Percentiles rank a stretch among this genome's conserved stretches.
Conservation (phyloP, 768 basidiomycete genomes). For the Xanthoconium stramineum region DNA sequence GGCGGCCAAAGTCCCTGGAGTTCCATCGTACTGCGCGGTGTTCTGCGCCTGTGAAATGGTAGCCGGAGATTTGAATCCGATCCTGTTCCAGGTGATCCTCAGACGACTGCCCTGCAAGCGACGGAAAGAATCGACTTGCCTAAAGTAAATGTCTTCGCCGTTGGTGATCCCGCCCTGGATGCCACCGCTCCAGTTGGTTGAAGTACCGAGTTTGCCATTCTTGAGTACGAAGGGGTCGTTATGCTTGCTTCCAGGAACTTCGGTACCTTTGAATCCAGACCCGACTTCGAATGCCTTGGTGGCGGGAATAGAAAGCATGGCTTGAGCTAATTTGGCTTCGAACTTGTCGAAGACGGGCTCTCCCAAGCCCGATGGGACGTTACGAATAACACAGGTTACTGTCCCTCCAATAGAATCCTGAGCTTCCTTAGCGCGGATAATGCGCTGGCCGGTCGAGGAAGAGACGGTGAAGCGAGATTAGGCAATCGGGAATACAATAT, state of each 20-base stretch:
- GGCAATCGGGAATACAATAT: constrained; percentile 32
- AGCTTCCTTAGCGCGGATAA: constrained; percentile 86
- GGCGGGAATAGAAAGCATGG: constrained; percentile 98
- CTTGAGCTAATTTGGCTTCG: constrained; percentile 92
- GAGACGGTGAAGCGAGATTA: constrained; percentile 14
- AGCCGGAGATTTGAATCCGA: constrained; percentile 98
- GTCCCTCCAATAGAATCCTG: constrained; percentile 98
- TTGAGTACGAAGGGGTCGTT: constrained; percentile 82
- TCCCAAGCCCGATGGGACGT: constrained; percentile 86
- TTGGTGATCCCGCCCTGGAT: constrained; percentile 98
- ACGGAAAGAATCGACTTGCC: constrained; percentile 44
- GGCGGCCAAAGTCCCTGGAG: constrained; percentile 81
- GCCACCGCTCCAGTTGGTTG: constrained; percentile 95
- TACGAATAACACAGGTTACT: constrained; percentile 92
- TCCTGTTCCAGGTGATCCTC: constrained; percentile 42
- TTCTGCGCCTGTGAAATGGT: constrained; percentile 91
- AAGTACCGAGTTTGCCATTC: constrained; percentile 76
- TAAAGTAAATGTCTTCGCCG: constrained; percentile 96
- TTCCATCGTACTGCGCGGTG: constrained; percentile 93
- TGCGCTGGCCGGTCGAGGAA: constrained; percentile 54
- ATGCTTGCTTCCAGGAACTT: constrained; percentile 89
- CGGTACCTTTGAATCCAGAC: constrained; percentile 92
- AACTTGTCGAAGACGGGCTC: constrained; percentile 99
- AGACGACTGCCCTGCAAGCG: constrained; percentile 1
- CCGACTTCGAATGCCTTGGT: constrained; percentile 99